These are phyloP conservation scores for Pseudozyma sp. DNA, from an alignment of 1,284 basidiomycete genomes.

Conservation along the genomic window DNA sequence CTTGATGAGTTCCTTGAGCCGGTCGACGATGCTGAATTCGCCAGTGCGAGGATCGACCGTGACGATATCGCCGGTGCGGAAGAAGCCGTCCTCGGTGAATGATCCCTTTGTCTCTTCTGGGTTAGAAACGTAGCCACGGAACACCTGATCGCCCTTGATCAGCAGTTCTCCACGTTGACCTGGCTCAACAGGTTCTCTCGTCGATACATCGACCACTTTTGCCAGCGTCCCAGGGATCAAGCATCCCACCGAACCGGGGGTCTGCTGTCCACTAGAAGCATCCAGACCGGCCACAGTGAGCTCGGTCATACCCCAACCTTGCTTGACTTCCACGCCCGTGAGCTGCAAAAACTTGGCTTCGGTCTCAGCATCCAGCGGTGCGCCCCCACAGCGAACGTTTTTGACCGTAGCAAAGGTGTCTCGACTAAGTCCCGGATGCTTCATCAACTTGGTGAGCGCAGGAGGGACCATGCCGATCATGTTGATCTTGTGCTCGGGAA, in stretches of 20 bases:
- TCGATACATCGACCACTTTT: constrained; percentile 36
- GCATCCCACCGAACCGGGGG: constrained; percentile 39
- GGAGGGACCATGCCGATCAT: constrained; percentile 41
- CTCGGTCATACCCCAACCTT: constrained; percentile 58
- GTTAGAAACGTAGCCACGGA: constrained; percentile 46
- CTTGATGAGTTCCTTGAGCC: constrained; percentile 65
- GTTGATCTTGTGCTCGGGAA: constrained; percentile 32
- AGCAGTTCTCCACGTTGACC: constrained; percentile 49
- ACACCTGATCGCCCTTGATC: constrained; percentile 47
- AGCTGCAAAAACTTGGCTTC: constrained; percentile 30
- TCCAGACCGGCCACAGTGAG: constrained; percentile 47
- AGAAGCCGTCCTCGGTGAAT: constrained; percentile 71
- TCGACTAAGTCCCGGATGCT: constrained; percentile 22
- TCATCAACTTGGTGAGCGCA: constrained; percentile 31
- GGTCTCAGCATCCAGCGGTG: constrained; percentile 43
- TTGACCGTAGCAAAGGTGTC: constrained; percentile 25
- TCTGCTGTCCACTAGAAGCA: constrained; percentile 18
- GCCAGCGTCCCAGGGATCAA: constrained; percentile 38
- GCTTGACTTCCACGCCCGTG: constrained; percentile 36
- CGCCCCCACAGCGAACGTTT: constrained; percentile 34
- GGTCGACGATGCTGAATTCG: constrained; percentile 60
- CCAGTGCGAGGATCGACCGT: constrained; percentile 34
- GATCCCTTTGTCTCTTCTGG: constrained; percentile 73
- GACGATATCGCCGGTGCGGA: constrained; percentile 63
- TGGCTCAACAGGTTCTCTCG: constrained; percentile 20